These are phyloP conservation scores for Sporisorium scitamineum DNA, from an alignment of 1,284 basidiomycete species.

Conservation along the genomic window DNA sequence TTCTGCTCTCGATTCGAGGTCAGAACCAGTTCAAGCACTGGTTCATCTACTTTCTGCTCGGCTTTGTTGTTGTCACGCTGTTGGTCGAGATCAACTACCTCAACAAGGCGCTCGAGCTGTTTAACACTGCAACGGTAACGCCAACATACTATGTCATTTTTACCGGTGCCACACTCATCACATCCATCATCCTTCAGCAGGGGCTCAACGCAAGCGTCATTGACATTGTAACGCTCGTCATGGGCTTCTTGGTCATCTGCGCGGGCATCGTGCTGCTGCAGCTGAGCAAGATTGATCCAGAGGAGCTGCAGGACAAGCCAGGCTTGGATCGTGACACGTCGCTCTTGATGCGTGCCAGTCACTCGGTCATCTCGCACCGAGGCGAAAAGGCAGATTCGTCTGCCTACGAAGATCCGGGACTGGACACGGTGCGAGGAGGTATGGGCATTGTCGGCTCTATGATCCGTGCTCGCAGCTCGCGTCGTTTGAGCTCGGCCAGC, in stretches of 20 bases:
- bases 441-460: conserved; percentile 67
- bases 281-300: conserved; percentile 80
- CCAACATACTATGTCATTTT: conserved; percentile 88
- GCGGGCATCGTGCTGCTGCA: conserved; percentile 93
- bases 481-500: conserved; percentile 45
- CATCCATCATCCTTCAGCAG: conserved; percentile 81
- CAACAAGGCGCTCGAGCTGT: conserved; percentile 94
- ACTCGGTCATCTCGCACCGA: conserved; percentile 50
- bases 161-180: conserved; percentile 79
- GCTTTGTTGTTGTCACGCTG: conserved; percentile 84
- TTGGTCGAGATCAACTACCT: conserved; percentile 94
- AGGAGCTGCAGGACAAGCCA: conserved; percentile 60
- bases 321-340: conserved; percentile 64
- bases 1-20: conserved; percentile 86
- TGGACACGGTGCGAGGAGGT: conserved; percentile 67
- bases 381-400: conserved; percentile 44
- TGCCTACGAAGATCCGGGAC: conserved; percentile 65
- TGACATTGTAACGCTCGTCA: conserved; percentile 80
- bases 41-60: conserved; percentile 74
- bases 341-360: conserved; percentile 62
- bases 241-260: conserved; percentile 85
- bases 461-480: conserved; percentile 64
- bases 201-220: conserved; percentile 81
- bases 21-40: conserved; percentile 82
- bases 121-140: conserved; percentile 84